phyloP scores from a whole-genome alignment of 352 stramenopile species.

The Globisporangium camurandrum region DNA sequence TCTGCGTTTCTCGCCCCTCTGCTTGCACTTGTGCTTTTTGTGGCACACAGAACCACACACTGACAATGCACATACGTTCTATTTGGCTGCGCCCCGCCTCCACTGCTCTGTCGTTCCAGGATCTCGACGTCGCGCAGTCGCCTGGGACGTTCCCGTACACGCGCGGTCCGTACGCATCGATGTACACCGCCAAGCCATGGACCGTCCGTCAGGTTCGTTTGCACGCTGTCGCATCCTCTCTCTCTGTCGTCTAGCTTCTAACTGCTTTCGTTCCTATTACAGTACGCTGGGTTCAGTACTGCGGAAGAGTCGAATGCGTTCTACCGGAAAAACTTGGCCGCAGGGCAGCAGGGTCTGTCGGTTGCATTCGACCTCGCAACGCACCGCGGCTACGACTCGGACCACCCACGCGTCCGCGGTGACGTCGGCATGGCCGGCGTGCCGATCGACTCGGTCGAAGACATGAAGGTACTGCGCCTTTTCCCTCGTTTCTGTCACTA shows the following conservation, averaged over 20 bases:
- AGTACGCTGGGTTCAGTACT: conserved; percentile 96
- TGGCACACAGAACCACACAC: no score
- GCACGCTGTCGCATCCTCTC: not conserved
- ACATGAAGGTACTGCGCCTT: conserved; percentile 88
- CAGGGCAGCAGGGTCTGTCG: conserved; percentile 88
- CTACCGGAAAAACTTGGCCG: conserved; percentile 91
- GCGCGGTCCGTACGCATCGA: conserved; percentile 93
- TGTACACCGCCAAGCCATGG: conserved; percentile 95
- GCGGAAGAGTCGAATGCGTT: conserved; percentile 96
- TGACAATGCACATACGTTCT: not conserved
- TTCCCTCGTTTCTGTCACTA: no score
- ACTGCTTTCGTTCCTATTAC: no score
- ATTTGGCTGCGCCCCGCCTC: not conserved
- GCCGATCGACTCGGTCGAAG: conserved; percentile 93
- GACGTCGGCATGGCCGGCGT: conserved; percentile 98
- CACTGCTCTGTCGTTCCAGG: conserved; percentile 12
- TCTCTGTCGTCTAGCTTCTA: no score
- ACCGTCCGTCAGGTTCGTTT: conserved; percentile 81
- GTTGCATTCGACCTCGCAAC: conserved; percentile 97
- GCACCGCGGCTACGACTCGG: conserved; percentile 96
- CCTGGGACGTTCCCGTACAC: conserved; percentile 90
- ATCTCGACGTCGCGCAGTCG: conserved; percentile 53
- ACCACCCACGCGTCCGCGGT: conserved; percentile 91
- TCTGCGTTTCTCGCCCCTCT: not conserved
- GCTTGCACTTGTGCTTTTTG: no score